A percentile compares a stretch with the other conserved stretches of the same genome.
Conservation (phyloP, 176 grass and related monocot species). For the Hordeum vulgare region DNA sequence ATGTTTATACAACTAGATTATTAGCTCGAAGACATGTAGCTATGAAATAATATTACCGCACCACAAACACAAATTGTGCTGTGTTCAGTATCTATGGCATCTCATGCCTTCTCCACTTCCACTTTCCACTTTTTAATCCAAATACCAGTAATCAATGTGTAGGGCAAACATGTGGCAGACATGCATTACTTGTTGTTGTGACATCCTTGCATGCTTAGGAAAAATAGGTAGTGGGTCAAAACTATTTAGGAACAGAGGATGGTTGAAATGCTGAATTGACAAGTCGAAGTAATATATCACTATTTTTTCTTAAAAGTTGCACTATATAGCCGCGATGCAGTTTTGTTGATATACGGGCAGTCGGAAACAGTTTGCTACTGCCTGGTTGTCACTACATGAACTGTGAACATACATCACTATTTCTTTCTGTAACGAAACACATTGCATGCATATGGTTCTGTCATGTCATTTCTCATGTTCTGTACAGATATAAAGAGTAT, state of each 20-base stretch:
- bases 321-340: not conserved
- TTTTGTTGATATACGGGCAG: not conserved
- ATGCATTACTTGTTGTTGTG: too few species aligned
- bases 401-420: not conserved
- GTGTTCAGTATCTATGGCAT: too few species aligned
- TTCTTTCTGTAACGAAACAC: not conserved
- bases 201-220: too few species aligned
- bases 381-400: not conserved
- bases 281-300: not conserved
- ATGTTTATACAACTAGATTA: not conserved
- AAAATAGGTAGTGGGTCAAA: too few species aligned
- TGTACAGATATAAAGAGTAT: conserved; percentile 83
- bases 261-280: not conserved
- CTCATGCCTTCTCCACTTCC: too few species aligned
- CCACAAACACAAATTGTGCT: too few species aligned
- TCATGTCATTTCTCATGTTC: conserved; percentile 5
- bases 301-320: not conserved
- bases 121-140: too few species aligned
- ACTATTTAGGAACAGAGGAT: not conserved
- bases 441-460: not conserved
- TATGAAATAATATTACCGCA: too few species aligned
- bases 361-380: not conserved
- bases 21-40: too few species aligned
- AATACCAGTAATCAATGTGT: too few species aligned
- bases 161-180: too few species aligned